A percentile compares a stretch with the other conserved stretches of the same genome.
Conservation (phyloP, 306 rosid genomes). For the Cucurbita argyrosperma region DNA sequence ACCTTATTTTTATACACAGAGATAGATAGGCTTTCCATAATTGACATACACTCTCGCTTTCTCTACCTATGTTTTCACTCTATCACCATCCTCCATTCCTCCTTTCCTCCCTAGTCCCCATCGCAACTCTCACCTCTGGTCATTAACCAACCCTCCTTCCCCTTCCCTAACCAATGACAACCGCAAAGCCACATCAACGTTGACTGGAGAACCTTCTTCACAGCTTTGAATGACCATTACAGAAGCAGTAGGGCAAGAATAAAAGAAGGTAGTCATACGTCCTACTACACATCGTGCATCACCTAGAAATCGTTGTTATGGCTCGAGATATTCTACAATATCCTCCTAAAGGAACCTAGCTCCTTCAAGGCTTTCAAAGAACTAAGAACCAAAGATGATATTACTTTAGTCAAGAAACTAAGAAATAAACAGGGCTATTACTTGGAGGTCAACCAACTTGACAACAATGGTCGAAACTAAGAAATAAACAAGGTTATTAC, state of each 20-base stretch:
- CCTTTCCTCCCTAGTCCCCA: background rate
- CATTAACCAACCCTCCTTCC: background rate
- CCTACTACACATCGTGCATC: background rate
- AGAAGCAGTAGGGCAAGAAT: background rate
- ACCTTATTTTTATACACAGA: background rate
- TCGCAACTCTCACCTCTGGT: background rate
- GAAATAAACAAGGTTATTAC: background rate
- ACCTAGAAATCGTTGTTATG: background rate
- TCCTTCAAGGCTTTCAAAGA: background rate
- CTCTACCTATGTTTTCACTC: background rate
- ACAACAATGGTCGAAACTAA: background rate
- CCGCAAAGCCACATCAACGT: background rate
- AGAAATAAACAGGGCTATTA: background rate
- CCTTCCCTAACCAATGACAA: background rate
- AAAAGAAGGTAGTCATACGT: background rate
- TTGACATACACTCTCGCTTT: background rate
- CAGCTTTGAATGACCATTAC: background rate
- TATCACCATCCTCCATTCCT: background rate
- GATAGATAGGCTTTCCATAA: background rate
- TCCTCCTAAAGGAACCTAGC: background rate
- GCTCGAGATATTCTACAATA: background rate
- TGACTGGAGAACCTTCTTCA: background rate
- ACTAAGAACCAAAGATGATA: background rate
- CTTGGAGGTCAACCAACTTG: too few relatives aligned
- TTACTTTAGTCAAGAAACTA: background rate